phyloP scores from a whole-genome alignment of 2,329 filamentous ascomycete species.

The Nectriaceae sp. region DNA sequence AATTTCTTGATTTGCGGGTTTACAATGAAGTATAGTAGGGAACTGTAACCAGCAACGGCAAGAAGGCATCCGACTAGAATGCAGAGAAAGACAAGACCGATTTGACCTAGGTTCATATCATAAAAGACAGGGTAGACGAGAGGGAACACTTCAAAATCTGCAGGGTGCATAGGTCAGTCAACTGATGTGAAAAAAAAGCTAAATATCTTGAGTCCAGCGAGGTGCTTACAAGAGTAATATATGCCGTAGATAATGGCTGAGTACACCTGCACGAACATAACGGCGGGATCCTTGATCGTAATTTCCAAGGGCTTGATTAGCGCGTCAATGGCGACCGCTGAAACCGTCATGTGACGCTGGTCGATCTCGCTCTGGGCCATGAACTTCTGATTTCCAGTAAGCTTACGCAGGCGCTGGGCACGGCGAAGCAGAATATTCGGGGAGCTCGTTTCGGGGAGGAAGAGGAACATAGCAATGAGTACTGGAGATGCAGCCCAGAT shows the following conservation, averaged over 20 bases:
- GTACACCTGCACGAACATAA: not conserved
- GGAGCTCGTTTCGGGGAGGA: not conserved
- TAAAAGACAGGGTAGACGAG: not conserved
- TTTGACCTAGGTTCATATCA: not conserved
- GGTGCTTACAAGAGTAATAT: constrained; percentile 16
- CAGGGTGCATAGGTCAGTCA: no score
- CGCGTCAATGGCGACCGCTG: not conserved
- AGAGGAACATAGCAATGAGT: not conserved
- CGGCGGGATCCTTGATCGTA: not conserved
- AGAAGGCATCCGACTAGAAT: not conserved
- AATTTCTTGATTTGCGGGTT: not conserved
- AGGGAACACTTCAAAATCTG: not conserved
- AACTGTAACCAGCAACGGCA: not conserved
- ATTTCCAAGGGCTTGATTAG: not conserved
- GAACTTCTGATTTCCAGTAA: not conserved
- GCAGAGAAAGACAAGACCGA: not conserved
- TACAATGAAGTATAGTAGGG: not conserved
- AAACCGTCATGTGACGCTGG: not conserved
- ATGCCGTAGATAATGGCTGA: not conserved
- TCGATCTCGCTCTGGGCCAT: not conserved
- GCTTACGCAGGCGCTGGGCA: not conserved
- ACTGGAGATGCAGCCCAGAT: not conserved
- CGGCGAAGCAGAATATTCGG: not conserved
- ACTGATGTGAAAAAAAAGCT: no score
- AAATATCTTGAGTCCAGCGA: constrained; percentile 8